Conservation (phyloP, 2,329 filamentous ascomycete species). For the Neoascochyta sp. region DNA sequence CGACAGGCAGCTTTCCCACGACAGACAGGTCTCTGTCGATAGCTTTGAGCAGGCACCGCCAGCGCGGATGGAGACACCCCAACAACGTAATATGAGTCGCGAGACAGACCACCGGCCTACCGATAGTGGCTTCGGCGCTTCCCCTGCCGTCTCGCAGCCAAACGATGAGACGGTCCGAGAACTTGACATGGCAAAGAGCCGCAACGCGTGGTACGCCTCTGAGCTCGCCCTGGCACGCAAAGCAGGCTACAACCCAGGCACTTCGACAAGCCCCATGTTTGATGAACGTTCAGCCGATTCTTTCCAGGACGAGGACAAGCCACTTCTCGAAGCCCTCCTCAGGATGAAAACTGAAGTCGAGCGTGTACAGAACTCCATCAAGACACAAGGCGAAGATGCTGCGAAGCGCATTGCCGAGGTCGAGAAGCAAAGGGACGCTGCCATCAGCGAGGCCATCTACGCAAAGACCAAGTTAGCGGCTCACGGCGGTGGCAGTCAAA, state of each 20-base stretch:
- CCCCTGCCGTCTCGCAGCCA: constrained; percentile 57
- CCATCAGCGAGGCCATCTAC: constrained; percentile 92
- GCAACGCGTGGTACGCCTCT: constrained; percentile 95
- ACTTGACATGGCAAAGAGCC: constrained; percentile 75
- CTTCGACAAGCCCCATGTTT: constrained; percentile 65
- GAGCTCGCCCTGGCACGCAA: constrained; percentile 90
- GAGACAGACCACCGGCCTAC: constrained; percentile 47
- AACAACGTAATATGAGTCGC: constrained; percentile 27
- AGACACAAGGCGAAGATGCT: constrained; percentile 79
- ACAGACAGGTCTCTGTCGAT: constrained; percentile 45
- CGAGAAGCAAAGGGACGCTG: constrained; percentile 88
- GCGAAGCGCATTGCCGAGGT: constrained; percentile 89
- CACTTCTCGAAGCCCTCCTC: constrained; percentile 85
- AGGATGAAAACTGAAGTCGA: constrained; percentile 86
- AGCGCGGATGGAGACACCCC: constrained; percentile 28
- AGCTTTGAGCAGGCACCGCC: constrained; percentile 48
- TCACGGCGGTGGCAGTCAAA: constrained; percentile 64
- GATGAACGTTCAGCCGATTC: constrained; percentile 74
- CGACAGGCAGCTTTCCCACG: constrained; percentile 65
- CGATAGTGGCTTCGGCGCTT: constrained; percentile 59
- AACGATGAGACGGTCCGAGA: constrained; percentile 79
- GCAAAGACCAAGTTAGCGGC: constrained; percentile 89
- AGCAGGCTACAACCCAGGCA: constrained; percentile 75
- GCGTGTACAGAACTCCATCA: constrained; percentile 85
- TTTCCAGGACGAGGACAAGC: constrained; percentile 88